Evolutionary conservation across 2,329 filamentous ascomycete genomes (phyloP).

Genomic region (Diaporthe citriasiana): DNA sequence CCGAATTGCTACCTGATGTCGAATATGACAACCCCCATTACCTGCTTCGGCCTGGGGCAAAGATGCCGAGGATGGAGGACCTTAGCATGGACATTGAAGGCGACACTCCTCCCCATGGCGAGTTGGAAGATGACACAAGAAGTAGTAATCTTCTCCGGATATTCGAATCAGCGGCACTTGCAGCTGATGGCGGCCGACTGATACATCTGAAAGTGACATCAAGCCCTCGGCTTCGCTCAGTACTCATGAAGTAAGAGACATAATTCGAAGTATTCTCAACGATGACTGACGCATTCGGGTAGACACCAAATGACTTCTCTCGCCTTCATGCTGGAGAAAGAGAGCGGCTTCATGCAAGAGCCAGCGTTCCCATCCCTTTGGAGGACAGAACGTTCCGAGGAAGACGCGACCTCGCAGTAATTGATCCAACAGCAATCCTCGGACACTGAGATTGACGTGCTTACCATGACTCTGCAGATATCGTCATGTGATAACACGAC

Average conservation of each 20-base stretch:
- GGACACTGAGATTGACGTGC: not conserved
- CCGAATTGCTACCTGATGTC: not conserved
- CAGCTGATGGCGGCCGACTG: not conserved
- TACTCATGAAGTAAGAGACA: not conserved
- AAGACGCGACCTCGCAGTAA: not conserved
- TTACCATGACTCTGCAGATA: not conserved
- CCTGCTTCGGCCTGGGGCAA: not conserved
- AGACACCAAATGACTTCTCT: conserved; percentile 6
- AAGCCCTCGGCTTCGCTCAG: not conserved
- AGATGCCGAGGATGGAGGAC: not conserved
- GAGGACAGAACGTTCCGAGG: not conserved
- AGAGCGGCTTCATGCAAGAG: conserved; percentile 1
- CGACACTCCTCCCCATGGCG: fast-evolving
- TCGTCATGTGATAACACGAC: not conserved
- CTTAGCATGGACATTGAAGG: not conserved
- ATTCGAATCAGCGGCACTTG: not conserved
- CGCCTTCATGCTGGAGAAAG: conserved; percentile 24
- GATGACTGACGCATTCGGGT: not conserved
- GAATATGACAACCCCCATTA: conserved; percentile 27
- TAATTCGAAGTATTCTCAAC: no score
- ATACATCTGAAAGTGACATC: no score
- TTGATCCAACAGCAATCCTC: not conserved
- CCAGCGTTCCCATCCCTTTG: not conserved
- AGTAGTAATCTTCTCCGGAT: not conserved
- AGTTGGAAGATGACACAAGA: not conserved